Evolutionary conservation across 768 basidiomycete genomes (phyloP).

Genomic region (Leucocoprinus leucothites): DNA sequence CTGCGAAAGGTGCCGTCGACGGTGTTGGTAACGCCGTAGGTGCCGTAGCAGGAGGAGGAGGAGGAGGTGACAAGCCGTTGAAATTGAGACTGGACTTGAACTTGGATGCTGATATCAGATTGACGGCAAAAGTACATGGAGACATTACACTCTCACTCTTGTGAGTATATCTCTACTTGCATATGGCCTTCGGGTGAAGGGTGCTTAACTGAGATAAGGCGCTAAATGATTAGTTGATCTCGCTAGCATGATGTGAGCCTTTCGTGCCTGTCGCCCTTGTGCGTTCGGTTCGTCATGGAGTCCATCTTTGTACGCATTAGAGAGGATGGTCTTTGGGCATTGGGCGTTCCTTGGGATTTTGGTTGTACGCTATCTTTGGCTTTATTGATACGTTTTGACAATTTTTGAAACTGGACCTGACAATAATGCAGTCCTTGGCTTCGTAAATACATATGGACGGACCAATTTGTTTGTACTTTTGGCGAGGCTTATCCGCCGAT

Average conservation of each 20-base stretch:
- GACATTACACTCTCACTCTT: constrained; percentile 30
- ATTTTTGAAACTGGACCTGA: no score
- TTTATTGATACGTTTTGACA: no score
- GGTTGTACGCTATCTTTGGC: no score
- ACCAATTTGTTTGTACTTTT: no score
- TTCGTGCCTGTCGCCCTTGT: background rate
- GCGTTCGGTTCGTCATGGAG: no score
- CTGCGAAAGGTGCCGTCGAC: background rate
- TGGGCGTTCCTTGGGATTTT: no score
- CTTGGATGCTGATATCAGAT: constrained; percentile 29
- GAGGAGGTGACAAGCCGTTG: constrained; percentile 15
- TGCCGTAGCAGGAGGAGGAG: constrained; percentile 4
- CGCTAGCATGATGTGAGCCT: background rate
- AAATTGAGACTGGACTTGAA: constrained; percentile 31
- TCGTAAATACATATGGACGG: no score
- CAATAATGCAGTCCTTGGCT: no score
- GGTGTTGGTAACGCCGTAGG: background rate
- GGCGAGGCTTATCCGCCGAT: no score
- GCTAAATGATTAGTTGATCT: constrained; percentile 7
- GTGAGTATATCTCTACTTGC: constrained; percentile 16
- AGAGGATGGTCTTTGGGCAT: no score
- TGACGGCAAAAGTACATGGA: constrained; percentile 31
- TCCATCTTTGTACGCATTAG: no score
- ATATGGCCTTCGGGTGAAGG: background rate
- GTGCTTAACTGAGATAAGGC: constrained; percentile 11